phyloP scores from a whole-genome alignment of 2,329 filamentous ascomycete species.

The Escovopsis weberi region DNA sequence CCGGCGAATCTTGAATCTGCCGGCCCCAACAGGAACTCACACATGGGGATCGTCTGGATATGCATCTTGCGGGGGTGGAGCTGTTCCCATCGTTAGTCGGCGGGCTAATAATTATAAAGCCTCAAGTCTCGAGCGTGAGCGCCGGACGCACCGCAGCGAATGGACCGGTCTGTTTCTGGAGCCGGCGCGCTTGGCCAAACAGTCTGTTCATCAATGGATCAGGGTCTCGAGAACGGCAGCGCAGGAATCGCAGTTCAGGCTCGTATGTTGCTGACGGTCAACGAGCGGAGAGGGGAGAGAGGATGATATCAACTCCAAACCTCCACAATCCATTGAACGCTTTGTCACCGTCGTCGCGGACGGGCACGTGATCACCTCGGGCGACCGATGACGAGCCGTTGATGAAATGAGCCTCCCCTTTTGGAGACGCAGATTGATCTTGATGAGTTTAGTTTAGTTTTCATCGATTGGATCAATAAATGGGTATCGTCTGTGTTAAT shows the following conservation, averaged over 20 bases:
- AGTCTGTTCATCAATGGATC: slow-evolving; percentile 4
- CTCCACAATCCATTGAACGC: not conserved
- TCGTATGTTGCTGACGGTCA: not conserved
- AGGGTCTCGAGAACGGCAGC: not conserved
- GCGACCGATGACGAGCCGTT: slow-evolving; percentile 3
- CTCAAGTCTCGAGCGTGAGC: no score
- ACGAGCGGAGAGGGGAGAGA: not conserved
- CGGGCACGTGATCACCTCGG: slow-evolving; percentile 5
- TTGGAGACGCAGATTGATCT: no score
- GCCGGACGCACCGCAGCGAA: slow-evolving; percentile 2
- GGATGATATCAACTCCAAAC: no score
- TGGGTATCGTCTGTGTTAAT: no score
- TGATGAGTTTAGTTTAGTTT: not conserved
- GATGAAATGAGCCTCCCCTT: not conserved
- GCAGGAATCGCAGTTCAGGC: not conserved
- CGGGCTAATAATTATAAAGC: not conserved
- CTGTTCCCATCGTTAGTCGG: slow-evolving; percentile 5
- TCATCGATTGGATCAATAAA: no score
- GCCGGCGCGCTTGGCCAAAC: not conserved
- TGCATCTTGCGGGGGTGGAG: slow-evolving; percentile 44
- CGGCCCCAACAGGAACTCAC: slow-evolving; percentile 32
- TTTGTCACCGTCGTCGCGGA: slow-evolving; percentile 1
- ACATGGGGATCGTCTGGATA: slow-evolving; percentile 81
- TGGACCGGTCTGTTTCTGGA: slow-evolving; percentile 2
- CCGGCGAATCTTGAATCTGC: not conserved